Evolutionary conservation across 2,329 filamentous ascomycete genomes (phyloP), one percentile per base, ranked within the genome.

Genomic region (Xylariaceae sp.): DNA sequence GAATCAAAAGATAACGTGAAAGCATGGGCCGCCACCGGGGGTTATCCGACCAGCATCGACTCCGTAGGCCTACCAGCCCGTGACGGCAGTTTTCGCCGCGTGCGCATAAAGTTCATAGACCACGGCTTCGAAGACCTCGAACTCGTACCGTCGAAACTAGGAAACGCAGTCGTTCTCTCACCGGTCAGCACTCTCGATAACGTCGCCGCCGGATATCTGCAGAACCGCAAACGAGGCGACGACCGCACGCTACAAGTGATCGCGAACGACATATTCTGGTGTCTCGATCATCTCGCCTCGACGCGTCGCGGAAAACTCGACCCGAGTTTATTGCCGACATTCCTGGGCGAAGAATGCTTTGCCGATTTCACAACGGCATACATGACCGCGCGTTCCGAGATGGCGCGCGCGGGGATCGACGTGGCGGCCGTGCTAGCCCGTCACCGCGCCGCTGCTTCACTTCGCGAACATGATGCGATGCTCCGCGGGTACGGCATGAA

Each of bases 41-140:
- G 71, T 7, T 71, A 72, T 63, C 50, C 68, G 11, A 53, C 67
- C 0, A 71, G 69, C 42, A 63, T 60, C 3, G 71, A 76, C 12
- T 71, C 72, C 0, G 73, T 80, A 42, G 74, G 72, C 0, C 69
- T 80, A 4, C 72, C 76, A 42, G 73, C 73, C 0, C 65, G 67
- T 0, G 72, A 68, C 47, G 67, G 69, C 19, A 19, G 53, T 0
- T 8, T 69, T 3, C 68, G 68, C 19, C 59, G 63, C 19, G 66
- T 79, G 1, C 65, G 68, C 8, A 65, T 78, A 40, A 67, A 70
- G 49, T 74, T 72, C 58, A 51, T 71, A 3, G 56, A 61, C 11
- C 60, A 59, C 2, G 63, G 56, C n/a, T 72, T 75, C 48, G 64
- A 68, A 7, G 34, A 54, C 4, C 60, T 73, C 0, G 56, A 67